These are phyloP conservation scores for Allomyces macrogynus DNA, from an alignment of 192 early-diverging fungal genomes.

Conservation along the genomic window DNA sequence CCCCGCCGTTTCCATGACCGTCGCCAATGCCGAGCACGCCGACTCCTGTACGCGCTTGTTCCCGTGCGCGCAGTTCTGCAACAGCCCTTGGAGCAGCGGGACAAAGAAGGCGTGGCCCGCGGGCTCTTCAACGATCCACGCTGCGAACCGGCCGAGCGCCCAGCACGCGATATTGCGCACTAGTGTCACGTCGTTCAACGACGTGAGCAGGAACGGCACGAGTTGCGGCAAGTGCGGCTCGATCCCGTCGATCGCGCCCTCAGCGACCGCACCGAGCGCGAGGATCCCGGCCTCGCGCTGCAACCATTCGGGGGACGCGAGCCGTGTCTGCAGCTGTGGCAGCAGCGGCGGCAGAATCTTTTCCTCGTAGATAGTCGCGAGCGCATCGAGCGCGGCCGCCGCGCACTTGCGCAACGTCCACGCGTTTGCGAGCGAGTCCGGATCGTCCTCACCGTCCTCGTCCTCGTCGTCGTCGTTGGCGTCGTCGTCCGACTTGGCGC, in stretches of 20 bases:
- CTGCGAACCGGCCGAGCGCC: slow-evolving; percentile 83
- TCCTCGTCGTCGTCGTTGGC: slow-evolving; percentile 51
- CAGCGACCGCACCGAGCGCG: slow-evolving; percentile 91
- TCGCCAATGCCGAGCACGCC: slow-evolving; percentile 87
- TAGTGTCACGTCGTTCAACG: slow-evolving; percentile 68
- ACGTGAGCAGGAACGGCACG: slow-evolving; percentile 63
- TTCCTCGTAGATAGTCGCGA: slow-evolving; percentile 72
- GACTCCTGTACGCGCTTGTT: slow-evolving; percentile 98
- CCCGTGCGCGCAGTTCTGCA: slow-evolving; percentile 66
- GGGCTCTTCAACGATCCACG: slow-evolving; percentile 46
- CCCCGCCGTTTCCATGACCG: slow-evolving; percentile 81
- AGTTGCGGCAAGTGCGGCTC: slow-evolving; percentile 70
- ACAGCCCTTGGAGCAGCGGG: slow-evolving; percentile 57
- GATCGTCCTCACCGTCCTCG: slow-evolving; percentile 68
- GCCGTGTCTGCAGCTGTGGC: slow-evolving; percentile 62
- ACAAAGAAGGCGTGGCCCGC: slow-evolving; percentile 53
- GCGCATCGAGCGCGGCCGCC: slow-evolving; percentile 83
- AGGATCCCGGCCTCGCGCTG: slow-evolving; percentile 85
- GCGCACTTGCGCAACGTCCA: slow-evolving; percentile 99
- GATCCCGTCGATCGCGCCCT: slow-evolving; percentile 81
- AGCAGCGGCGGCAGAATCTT: slow-evolving; percentile 66
- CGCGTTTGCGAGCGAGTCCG: slow-evolving; percentile 64
- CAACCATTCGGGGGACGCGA: slow-evolving; percentile 73
- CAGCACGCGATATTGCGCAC: slow-evolving; percentile 97
- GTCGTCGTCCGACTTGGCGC: slow-evolving; percentile 24